phyloP scores from a whole-genome alignment of 495 filamentous ascomycete species.

The Tuber indicum region DNA sequence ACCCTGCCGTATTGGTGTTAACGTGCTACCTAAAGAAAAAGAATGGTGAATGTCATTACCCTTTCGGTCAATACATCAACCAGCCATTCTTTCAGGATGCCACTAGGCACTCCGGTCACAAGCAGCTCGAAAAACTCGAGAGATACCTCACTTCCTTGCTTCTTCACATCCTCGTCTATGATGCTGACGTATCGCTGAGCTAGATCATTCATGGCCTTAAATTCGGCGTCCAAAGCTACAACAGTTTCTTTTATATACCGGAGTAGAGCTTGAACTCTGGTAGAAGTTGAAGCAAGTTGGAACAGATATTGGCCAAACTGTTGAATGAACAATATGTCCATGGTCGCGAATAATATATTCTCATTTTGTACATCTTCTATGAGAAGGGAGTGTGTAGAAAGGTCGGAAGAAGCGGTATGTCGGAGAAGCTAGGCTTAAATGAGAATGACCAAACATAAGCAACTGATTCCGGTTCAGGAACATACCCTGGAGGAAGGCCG shows the following conservation, averaged over 20 bases:
- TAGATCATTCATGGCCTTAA: conserved; percentile 74
- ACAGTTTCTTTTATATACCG: conserved; percentile 74
- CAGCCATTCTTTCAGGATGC: conserved; percentile 75
- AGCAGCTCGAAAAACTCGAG: conserved; percentile 79
- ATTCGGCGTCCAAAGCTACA: conserved; percentile 65
- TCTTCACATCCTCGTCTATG: conserved; percentile 59
- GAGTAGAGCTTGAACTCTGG: conserved; percentile 75
- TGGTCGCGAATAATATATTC: conserved; percentile 60
- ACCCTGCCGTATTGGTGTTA: conserved; percentile 53
- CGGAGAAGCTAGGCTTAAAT: conserved; percentile 46
- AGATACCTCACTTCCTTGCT: conserved; percentile 53
- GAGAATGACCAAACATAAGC: conserved; percentile 14
- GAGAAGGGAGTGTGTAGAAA: conserved; percentile 70
- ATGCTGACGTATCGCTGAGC: conserved; percentile 68
- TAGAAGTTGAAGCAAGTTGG: conserved; percentile 75
- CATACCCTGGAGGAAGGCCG: conserved; percentile 34
- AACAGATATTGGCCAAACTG: conserved; percentile 74
- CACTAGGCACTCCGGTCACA: conserved; percentile 72
- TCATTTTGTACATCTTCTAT: conserved; percentile 45
- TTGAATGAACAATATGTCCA: conserved; percentile 75
- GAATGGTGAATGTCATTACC: conserved; percentile 48
- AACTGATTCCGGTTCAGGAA: conserved; percentile 46
- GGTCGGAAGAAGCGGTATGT: conserved; percentile 66
- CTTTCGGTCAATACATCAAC: conserved; percentile 79
- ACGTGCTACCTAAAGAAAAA: conserved; percentile 10